phyloP scores from a whole-genome alignment of 2,329 filamentous ascomycete genomes.

The Magnaporthales sp. region DNA sequence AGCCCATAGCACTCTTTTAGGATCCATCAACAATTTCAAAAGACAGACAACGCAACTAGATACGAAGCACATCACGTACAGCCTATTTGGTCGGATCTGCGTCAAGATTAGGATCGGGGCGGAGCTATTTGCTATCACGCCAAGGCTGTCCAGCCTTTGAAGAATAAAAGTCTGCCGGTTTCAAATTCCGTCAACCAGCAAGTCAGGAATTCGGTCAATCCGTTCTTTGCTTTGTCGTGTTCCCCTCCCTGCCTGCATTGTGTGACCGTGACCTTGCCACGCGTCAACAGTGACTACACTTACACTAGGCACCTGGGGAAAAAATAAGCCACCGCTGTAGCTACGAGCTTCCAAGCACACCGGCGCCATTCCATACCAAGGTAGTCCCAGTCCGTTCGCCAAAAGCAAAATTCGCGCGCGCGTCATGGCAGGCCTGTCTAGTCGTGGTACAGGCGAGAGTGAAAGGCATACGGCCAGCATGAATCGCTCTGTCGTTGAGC shows the following conservation, averaged over 20 bases:
- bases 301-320: background rate
- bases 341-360: background rate
- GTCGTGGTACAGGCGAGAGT: slow-evolving; percentile 11
- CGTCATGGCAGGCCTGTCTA: background rate
- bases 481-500: slow-evolving; percentile 57
- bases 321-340: background rate
- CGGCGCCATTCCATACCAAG: background rate
- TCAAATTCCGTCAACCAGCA: background rate
- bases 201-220: background rate
- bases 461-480: slow-evolving; percentile 43
- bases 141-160: background rate
- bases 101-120: background rate
- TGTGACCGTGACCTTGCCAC: background rate
- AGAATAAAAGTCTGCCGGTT: background rate
- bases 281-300: background rate
- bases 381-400: background rate
- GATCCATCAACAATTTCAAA: background rate
- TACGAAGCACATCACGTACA: background rate
- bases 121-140: background rate
- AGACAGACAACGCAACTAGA: background rate
- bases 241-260: background rate
- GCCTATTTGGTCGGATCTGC: background rate
- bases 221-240: background rate
- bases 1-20: background rate
- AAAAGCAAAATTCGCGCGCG: background rate